Base-by-base conservation (phyloP, 768 basidiomycete species). In the Boletus insuetus region DNA sequence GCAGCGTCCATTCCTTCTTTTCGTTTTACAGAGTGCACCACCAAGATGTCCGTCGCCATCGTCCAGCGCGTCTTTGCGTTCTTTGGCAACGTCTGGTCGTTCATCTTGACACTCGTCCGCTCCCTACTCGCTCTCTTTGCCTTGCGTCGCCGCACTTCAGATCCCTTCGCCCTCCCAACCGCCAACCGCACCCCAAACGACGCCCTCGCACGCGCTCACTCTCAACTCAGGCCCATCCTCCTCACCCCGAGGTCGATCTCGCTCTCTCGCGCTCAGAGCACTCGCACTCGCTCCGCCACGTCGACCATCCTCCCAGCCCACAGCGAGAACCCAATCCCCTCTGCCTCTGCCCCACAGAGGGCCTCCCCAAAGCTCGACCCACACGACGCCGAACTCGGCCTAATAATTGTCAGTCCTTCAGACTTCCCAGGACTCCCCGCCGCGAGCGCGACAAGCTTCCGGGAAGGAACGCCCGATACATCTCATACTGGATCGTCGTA, bases 61-160 rank as follows among this genome's bases (percentile, higher is more conserved):
- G 34, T 35, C 34, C 11, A 35, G 34, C 29, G 8, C 29, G 14
- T 35, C 34, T 11, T 35, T 35, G 34, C 34, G 34, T 35, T 35
- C 38, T 19, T 39, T 39, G 38, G 38, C 16, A 12, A 9, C 37
- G 40, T 64, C 47, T 71, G 64, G 67, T 58, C 62, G 43, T 59
- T 62, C 56, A 37, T 69, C 46, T 51, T 59, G 52, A 66, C 64
- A 41, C 69, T 69, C 62, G 67, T 64, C 51, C 67, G 49, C 41
- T 71, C 69, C 12, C 44, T 69, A 16, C 24, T 60, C 59, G 56
- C 59, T 0, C 53, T 69, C 54, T 64, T 69, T 47, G 59, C 54
- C 3, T 42, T 46, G 26, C 52, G 50, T 20, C 58, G 58, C 38
- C 59, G 56, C 40, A 20, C 66, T 0, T 22, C 56, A 9, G 56